These are phyloP conservation scores for Magnusiomyces ingens DNA, from an alignment of 1,139 yeast genomes.

Conservation along the genomic window DNA sequence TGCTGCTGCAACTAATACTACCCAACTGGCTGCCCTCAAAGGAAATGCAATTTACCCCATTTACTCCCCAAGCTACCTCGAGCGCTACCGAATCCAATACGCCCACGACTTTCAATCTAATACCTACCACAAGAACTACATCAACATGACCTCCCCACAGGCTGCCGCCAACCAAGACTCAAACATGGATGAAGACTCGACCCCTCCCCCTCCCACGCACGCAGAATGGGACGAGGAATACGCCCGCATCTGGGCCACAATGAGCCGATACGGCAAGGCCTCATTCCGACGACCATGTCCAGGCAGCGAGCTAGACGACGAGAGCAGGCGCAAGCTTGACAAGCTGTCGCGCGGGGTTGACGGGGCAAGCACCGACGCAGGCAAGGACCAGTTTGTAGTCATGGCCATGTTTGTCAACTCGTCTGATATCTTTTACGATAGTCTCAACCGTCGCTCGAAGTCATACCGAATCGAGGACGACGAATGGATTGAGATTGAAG, in stretches of 20 bases:
- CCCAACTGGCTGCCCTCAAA: background rate
- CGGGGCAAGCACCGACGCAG: conserved; percentile 65
- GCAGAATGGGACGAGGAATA: conserved; percentile 65
- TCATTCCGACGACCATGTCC: conserved; percentile 71
- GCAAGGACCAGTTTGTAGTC: conserved; percentile 62
- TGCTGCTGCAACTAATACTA: background rate
- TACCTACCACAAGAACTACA: background rate
- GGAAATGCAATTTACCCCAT: background rate
- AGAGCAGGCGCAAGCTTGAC: conserved; percentile 52
- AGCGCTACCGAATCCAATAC: background rate
- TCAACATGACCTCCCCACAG: background rate
- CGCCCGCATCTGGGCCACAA: conserved; percentile 51
- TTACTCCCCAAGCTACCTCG: background rate
- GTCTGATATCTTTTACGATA: conserved; percentile 62
- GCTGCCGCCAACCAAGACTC: conserved; percentile 2
- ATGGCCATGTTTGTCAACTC: conserved; percentile 62
- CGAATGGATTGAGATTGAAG: conserved; percentile 70
- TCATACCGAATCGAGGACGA: conserved; percentile 47
- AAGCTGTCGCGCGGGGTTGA: conserved; percentile 77
- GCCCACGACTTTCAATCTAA: background rate
- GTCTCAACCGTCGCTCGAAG: conserved; percentile 14
- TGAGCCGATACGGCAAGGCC: conserved; percentile 54
- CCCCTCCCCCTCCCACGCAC: conserved; percentile 45
- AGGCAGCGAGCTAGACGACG: conserved; percentile 51
- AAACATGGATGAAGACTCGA: conserved; percentile 19